Conservation (phyloP, 148 eudicot species). For the Silene latifolia region DNA sequence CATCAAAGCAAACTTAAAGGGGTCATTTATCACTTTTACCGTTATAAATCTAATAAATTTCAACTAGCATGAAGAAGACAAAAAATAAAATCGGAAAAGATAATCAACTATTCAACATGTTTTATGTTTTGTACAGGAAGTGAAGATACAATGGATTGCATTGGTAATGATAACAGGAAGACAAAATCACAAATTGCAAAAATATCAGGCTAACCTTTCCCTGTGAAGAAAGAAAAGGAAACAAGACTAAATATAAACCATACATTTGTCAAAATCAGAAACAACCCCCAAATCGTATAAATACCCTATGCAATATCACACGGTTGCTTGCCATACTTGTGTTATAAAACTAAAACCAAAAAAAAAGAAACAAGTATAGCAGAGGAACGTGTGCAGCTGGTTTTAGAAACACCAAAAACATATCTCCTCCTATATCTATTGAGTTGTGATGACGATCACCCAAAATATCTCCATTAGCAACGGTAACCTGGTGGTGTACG, state of each 20-base stretch:
- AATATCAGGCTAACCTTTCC: neutral
- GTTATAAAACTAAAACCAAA: neutral
- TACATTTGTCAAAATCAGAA: neutral
- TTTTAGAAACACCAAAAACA: neutral
- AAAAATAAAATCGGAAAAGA: too few relatives aligned
- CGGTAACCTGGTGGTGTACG: conserved; percentile 77
- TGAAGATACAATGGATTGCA: neutral
- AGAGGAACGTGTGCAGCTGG: too few relatives aligned
- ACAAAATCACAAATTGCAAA: neutral
- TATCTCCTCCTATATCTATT: neutral
- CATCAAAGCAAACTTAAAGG: too few relatives aligned
- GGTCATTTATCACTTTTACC: too few relatives aligned
- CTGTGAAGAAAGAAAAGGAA: neutral
- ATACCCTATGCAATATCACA: neutral
- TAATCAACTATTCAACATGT: too few relatives aligned
- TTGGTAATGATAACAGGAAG: neutral
- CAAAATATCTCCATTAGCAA: conserved; percentile 56
- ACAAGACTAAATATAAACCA: neutral
- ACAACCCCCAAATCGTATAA: neutral
- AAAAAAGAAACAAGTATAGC: neutral
- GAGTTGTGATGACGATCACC: conserved; percentile 53
- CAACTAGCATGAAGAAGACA: too few relatives aligned
- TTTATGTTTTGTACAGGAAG: too few relatives aligned
- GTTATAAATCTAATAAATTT: too few relatives aligned
- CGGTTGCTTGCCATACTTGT: neutral